phyloP scores from a whole-genome alignment of 805 yeast species.

The Lipomyces yamadae region DNA sequence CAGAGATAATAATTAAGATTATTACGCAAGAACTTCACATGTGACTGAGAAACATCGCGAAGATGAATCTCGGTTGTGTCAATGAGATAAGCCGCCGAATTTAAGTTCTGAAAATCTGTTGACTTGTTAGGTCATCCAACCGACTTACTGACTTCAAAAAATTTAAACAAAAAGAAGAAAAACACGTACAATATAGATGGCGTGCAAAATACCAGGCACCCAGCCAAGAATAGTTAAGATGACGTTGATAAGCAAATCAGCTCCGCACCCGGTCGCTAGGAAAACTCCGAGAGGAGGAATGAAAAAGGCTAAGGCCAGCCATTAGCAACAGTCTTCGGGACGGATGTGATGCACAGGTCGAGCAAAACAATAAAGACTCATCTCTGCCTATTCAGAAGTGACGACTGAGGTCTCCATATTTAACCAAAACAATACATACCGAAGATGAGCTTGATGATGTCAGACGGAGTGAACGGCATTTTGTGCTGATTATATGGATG shows the following conservation, averaged over 20 bases:
- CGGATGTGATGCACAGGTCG: background rate
- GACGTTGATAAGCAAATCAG: slow-evolving; percentile 58
- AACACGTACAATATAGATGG: slow-evolving; percentile 44
- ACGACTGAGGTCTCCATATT: background rate
- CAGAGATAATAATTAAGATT: background rate
- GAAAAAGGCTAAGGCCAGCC: slow-evolving; percentile 28
- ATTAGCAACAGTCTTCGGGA: background rate
- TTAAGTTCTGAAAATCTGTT: background rate
- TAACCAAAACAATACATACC: slow-evolving; percentile 41
- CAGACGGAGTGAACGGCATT: slow-evolving; percentile 60
- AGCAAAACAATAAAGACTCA: no score
- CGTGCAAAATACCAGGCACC: slow-evolving; percentile 62
- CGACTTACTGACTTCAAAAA: background rate
- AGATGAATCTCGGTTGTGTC: background rate
- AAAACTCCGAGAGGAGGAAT: slow-evolving; percentile 67
- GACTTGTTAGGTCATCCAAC: background rate
- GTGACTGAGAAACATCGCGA: background rate
- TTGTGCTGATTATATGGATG: background rate
- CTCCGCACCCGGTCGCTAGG: slow-evolving; percentile 61
- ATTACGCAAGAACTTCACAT: background rate
- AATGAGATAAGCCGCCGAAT: background rate
- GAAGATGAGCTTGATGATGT: slow-evolving; percentile 56
- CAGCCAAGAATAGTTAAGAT: slow-evolving; percentile 73
- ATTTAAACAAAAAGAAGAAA: background rate
- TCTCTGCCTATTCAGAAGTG: background rate